Evolutionary conservation across 345 rosid species (phyloP), one percentile per base, ranked within the genome.

Genomic region (Sapria himalayana): DNA sequence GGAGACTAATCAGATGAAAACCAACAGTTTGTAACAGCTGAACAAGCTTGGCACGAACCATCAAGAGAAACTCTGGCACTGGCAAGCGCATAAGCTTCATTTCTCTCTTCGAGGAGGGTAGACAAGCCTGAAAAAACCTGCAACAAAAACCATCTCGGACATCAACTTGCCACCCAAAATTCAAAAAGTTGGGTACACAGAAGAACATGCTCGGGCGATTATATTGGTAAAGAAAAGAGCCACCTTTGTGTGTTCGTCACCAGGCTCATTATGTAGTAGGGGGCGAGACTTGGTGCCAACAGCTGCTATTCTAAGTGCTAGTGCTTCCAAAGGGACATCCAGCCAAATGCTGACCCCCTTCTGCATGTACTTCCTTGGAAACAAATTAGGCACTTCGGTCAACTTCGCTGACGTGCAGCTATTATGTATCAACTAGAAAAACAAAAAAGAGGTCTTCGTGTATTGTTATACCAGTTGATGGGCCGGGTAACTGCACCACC

Each of bases 241-340:
- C 58, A 71, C 98, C 80, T 64, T 66, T 25, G 67, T 62, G 70
- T 82, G 84, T 33, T 78, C 77, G 54, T 89, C 93, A 5, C 86
- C 92, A 7, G 84, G 45, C 52, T 74, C 91, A 19, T 62, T 52
- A 49, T 77, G 71, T 66, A 82, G 53, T 63, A 89, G 64, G 45
- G 98, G 98, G 22, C 98, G 71, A 52, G 93, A 76, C 46, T 50
- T 15, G 17, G 98, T 89, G 49, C 98, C 98, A 14, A 89, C 92
- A 25, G 92, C 72, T n/a, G 84, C 76, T 37, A 89, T 89, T 59
- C 98, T 82, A 34, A 54, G 66, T 7, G 93, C 93, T 52, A 89
- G 74, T 34, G 94, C 93, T 60, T 79, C 79, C 51, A 89, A 52
- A 47, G 98, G 98, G 48, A 82, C 98, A 67, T 89, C 98, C 51